These are phyloP conservation scores for Phlegmacium glaucopus DNA, from an alignment of 768 basidiomycete species.

Conservation along the genomic window DNA sequence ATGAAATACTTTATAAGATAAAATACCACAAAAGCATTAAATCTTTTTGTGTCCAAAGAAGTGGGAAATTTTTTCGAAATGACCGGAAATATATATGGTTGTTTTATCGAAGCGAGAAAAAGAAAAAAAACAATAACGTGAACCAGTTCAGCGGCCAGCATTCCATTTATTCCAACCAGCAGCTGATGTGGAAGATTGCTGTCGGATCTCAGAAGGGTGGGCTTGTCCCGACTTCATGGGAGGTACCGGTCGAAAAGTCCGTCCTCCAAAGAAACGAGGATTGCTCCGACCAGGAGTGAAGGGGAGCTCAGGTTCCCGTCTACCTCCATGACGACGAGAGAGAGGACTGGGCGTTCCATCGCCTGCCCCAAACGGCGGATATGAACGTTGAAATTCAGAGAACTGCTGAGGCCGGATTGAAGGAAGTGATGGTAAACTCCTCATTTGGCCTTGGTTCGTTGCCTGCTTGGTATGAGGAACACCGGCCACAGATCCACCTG, in stretches of 20 bases:
- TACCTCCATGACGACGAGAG: constrained; percentile 18
- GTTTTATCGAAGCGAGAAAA: constrained; percentile 1
- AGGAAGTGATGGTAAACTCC: constrained; percentile 6
- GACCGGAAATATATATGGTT: background rate
- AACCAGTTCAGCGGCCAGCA: constrained; percentile 18
- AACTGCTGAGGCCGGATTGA: constrained; percentile 10
- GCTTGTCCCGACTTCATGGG: constrained; percentile 11
- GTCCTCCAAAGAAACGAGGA: constrained; percentile 14
- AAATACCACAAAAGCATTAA: background rate
- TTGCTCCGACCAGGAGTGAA: constrained; percentile 11
- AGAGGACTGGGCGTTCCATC: constrained; percentile 12
- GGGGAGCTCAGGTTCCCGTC: constrained; percentile 15
- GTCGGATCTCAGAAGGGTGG: constrained; percentile 10
- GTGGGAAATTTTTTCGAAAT: background rate
- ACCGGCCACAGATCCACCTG: background rate
- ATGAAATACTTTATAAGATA: background rate
- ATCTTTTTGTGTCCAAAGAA: background rate
- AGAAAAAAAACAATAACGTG: background rate
- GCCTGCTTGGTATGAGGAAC: background rate
- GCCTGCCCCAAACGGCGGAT: constrained; percentile 7
- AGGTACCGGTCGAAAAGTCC: constrained; percentile 9
- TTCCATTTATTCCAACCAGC: constrained; percentile 34
- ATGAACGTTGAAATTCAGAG: constrained; percentile 4
- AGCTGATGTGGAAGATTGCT: constrained; percentile 14
- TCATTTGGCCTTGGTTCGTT: constrained; percentile 5